Evolutionary conservation across 176 grass and related monocot species (phyloP), one percentile per base, ranked within the genome.

Genomic region (Oryza meyeriana): DNA sequence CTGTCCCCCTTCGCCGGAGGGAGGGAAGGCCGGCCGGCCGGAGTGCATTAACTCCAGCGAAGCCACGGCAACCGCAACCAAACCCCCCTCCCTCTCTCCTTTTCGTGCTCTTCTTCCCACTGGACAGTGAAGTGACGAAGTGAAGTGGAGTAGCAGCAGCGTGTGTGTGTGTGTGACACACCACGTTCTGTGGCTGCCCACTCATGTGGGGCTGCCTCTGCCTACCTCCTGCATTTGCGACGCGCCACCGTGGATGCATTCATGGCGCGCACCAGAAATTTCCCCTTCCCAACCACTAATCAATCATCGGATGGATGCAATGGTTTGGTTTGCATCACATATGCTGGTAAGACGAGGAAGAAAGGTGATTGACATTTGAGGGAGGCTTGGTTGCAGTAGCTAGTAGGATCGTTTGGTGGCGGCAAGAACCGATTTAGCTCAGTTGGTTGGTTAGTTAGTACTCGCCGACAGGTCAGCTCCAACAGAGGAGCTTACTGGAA

Each of bases 101-200:
- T 65, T 24, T 74, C 27, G 33, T 34, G n/a, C 8, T 12, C 52
- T 2, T 8, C 10, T 55, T 22, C 48, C 16, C 48, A 55, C 48
- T 22, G 18, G 18, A 3, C 12, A 18, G 9, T n/a, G 26, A 20
- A 31, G 47, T 28, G 33, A 6, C 36, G 47, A 64, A 41, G 64
- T 35, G 65, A 22, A 72, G 69, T 69, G 44, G 12, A 47, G 44
- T 17, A 39, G 38, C 8, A 39, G 8, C 38, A 36, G 35, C 38
- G 3, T 2, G 11, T 13, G 40, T 12, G 11, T 5, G 12, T 45
- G 24, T 16, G 80, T 47, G 81, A 90, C 88, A 90, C 45, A 28
- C 83, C 88, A 90, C 62, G 88, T 90, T 88, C 69, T 79, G 4
- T 42, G 29, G 35, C 5, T 48, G 55, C 78, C 34, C 78, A 24